Evolutionary conservation across 169 alveolate genomes (phyloP).

Genomic region (Plasmodium malariae): DNA sequence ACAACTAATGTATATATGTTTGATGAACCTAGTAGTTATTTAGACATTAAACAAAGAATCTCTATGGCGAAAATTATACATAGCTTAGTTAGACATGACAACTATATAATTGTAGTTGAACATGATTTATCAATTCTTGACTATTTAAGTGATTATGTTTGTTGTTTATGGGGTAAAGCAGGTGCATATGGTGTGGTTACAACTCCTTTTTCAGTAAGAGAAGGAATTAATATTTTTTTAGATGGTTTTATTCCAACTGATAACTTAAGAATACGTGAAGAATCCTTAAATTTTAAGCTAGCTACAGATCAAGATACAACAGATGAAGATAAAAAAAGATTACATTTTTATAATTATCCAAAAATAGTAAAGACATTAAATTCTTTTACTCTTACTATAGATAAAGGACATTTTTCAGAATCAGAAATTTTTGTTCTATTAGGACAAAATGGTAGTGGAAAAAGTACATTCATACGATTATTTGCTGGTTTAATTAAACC

Average conservation of each 20-base stretch:
- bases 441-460: conserved; percentile 99
- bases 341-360: conserved; percentile 87
- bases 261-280: conserved; percentile 98
- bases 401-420: conserved; percentile 95
- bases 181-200: conserved; percentile 99
- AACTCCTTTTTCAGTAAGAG: conserved; percentile 99
- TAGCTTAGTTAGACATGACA: conserved; percentile 90
- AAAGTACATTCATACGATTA: conserved; percentile 97
- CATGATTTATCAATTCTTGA: conserved; percentile 99
- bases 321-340: conserved; percentile 83
- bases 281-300: conserved; percentile 93
- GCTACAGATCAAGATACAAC: conserved; percentile 84
- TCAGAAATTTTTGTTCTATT: conserved; percentile 98
- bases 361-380: conserved; percentile 91
- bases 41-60: conserved; percentile 98
- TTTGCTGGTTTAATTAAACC: conserved; percentile 96
- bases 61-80: conserved; percentile 97
- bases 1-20: conserved; percentile 97
- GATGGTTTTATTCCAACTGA: conserved; percentile 99
- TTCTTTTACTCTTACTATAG: conserved; percentile 89
- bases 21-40: conserved; percentile 99
- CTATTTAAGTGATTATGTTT: conserved; percentile 98
- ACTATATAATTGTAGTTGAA: conserved; percentile 97
- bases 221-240: conserved; percentile 98
- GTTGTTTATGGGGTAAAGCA: conserved; percentile 99